A percentile compares a stretch with the other conserved stretches of the same genome.
phyloP scores from a whole-genome alignment of 2,329 filamentous ascomycete species.

The Dactylellina sp. region DNA sequence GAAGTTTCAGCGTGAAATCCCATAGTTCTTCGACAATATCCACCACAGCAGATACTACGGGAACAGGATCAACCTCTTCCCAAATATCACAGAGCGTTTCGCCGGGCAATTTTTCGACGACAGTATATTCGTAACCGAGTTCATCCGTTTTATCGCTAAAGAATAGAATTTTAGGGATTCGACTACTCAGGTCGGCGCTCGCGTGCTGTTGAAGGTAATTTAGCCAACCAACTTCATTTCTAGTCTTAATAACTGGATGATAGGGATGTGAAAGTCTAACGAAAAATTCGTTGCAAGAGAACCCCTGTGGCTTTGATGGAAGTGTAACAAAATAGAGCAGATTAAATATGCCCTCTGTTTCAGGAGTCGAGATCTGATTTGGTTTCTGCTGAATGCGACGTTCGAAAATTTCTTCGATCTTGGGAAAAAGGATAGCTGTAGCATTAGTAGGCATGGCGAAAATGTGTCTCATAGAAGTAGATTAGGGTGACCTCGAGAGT shows the following conservation, averaged over 20 bases:
- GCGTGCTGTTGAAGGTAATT: conserved; percentile 30
- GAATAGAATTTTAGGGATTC: conserved; percentile 36
- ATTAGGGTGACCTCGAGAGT: no score
- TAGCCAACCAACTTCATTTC: conserved; percentile 48
- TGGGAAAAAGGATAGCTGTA: conserved; percentile 11
- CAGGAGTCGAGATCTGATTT: conserved; percentile 27
- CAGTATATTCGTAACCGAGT: conserved; percentile 35
- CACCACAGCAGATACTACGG: conserved; percentile 37
- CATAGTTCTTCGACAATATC: conserved; percentile 35
- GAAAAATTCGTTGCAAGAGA: conserved; percentile 44
- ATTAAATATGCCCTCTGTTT: conserved; percentile 37
- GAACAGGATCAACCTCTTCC: conserved; percentile 32
- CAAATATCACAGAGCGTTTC: conserved; percentile 46
- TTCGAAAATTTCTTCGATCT: conserved; percentile 37
- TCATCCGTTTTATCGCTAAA: conserved; percentile 36
- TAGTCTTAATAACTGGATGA: conserved; percentile 45
- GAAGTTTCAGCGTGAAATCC: conserved; percentile 29
- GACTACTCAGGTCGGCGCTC: neutral
- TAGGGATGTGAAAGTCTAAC: conserved; percentile 29
- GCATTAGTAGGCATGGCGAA: conserved; percentile 22
- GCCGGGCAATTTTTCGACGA: conserved; percentile 39
- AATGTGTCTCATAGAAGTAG: no score
- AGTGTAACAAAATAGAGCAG: conserved; percentile 37
- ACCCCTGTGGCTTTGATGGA: conserved; percentile 23
- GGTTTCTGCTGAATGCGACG: conserved; percentile 27